Evolutionary conservation across 2,329 filamentous ascomycete species (phyloP), one percentile per base, ranked within the genome.

Genomic region (Pseudocercospora cruenta): DNA sequence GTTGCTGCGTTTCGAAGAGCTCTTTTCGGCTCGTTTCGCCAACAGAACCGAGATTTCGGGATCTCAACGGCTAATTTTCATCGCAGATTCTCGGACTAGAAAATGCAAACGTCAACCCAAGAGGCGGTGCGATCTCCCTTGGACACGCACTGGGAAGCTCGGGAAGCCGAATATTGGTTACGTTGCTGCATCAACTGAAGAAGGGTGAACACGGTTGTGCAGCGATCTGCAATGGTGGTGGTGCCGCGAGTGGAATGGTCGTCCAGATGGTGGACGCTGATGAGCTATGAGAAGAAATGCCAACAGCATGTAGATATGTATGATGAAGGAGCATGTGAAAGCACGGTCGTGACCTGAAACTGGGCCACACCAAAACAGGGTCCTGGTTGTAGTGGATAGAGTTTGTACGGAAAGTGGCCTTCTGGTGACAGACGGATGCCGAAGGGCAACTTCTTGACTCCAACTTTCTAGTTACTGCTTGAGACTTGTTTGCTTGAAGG

Each of bases 161-260:
- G 0, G 94, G 94, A 14, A 94, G 93, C 24, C 88, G 94, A 68
- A 97, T 98, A 71, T 82, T 98, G 66, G 93, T 93, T 1, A 97
- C 94, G 0, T 81, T 98, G 68, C 84, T 98, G 67, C 94, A 98
- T 80, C 94, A 97, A 81, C 84, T 98, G 68, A 90, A 96, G 83
- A 88, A 90, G 47, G 94, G 94, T 39, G 92, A 99, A 82, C 98
- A 97, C 77, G 95, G 95, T 62, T 92, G 94, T 70, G 95, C 94
- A 16, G 94, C 94, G 2, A 98, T 99, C 67, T 98, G 95, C 82
- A 99, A 99, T 75, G 95, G 95, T 54, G 95, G 95, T 49, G 95
- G 95, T 66, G 94, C 93, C 14, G 92, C 94, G 0, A 94, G 92
- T 9, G 95, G 94, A 0, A 86, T 98, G 76, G 92, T 98, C 58